phyloP scores from a whole-genome alignment of 2,329 filamentous ascomycete genomes.

The Ceratocystis alfenasii region DNA sequence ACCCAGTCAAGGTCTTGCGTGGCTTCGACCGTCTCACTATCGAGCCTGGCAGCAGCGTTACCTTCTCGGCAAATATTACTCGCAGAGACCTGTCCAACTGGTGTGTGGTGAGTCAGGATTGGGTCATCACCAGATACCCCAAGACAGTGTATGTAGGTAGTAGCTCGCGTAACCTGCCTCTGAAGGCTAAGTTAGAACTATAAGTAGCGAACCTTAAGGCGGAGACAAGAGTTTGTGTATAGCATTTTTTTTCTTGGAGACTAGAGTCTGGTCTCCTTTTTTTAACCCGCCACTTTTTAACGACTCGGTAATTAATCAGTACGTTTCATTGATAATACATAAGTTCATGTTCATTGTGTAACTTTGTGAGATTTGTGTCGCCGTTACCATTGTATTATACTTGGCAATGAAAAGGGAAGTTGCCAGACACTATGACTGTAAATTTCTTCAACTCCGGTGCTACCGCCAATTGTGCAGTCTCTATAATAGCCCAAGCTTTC shows the following conservation, averaged over 20 bases:
- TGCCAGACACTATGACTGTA: not conserved
- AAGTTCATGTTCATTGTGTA: not conserved
- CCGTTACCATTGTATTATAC: not conserved
- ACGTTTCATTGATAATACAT: not conserved
- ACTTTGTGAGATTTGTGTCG: not conserved
- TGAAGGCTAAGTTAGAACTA: conserved; percentile 30
- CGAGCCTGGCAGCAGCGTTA: conserved; percentile 51
- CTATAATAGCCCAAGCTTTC: too few species aligned
- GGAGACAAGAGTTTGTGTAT: not conserved
- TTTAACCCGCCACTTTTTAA: not conserved
- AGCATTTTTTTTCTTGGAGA: not conserved
- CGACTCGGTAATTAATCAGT: not conserved
- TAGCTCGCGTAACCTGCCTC: conserved; percentile 43
- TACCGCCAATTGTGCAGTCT: not conserved
- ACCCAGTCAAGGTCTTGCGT: conserved; percentile 56
- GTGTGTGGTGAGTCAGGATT: conserved; percentile 70
- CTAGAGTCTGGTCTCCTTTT: not conserved
- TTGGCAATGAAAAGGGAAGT: not conserved
- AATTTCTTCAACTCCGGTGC: not conserved
- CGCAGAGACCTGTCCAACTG: conserved; percentile 80
- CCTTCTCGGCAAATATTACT: conserved; percentile 58
- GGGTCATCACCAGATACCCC: conserved; percentile 47
- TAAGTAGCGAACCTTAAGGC: not conserved
- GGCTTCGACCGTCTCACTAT: conserved; percentile 69
- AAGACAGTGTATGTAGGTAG: conserved; percentile 46